Evolutionary conservation across 768 basidiomycete genomes (phyloP).

Genomic region (Boletus eberwhitei): DNA sequence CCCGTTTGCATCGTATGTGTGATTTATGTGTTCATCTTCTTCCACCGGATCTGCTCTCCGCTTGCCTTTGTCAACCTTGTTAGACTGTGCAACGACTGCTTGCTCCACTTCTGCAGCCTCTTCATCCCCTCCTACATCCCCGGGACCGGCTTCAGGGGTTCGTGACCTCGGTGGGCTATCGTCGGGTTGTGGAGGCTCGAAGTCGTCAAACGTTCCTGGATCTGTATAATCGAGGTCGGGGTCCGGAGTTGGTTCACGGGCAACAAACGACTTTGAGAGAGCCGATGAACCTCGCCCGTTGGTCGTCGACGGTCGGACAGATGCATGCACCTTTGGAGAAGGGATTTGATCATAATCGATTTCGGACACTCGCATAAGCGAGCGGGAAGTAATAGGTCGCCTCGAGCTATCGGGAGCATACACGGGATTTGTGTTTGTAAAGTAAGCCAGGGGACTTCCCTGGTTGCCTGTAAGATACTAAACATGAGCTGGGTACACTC

Average conservation of each 20-base stretch:
- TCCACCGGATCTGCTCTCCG: constrained; percentile 30
- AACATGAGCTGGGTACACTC: constrained; percentile 2
- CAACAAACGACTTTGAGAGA: constrained; percentile 29
- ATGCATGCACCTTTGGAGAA: constrained; percentile 44
- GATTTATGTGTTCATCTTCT: constrained; percentile 6
- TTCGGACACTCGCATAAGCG: constrained; percentile 50
- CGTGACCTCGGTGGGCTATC: constrained; percentile 37
- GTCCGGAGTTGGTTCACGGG: constrained; percentile 21
- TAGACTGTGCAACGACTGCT: constrained; percentile 22
- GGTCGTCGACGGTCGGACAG: constrained; percentile 30
- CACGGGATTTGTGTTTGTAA: constrained; percentile 33
- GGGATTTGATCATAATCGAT: constrained; percentile 62
- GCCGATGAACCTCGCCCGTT: constrained; percentile 36
- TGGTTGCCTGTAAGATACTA: constrained; percentile 22
- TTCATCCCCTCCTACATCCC: constrained; percentile 32
- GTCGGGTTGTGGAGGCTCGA: constrained; percentile 19
- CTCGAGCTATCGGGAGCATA: constrained; percentile 37
- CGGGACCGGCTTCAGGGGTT: constrained; percentile 49
- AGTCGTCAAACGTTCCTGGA: constrained; percentile 27
- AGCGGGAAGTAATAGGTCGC: constrained; percentile 41
- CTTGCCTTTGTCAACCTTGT: constrained; percentile 39
- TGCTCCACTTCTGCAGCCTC: constrained; percentile 33
- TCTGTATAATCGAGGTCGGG: constrained; percentile 24
- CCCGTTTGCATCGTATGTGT: constrained; percentile 22
- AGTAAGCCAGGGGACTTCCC: constrained; percentile 35